Base-by-base conservation (phyloP, 2,329 filamentous ascomycete species). In the Fulvia fulva region DNA sequence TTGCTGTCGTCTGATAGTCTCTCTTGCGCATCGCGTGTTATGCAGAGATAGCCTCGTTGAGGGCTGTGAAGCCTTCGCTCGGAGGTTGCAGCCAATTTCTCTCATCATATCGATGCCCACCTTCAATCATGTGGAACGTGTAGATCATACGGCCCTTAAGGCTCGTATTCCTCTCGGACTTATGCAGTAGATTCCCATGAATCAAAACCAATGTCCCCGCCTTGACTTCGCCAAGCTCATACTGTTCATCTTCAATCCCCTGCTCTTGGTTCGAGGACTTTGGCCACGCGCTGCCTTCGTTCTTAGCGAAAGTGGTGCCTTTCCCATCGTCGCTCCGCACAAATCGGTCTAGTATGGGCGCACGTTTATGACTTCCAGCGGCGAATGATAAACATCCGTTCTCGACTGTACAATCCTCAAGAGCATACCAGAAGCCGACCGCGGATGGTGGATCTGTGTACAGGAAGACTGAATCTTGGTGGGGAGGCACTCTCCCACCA, bases 61-160 rank as follows among this genome's bases (percentile, higher is more conserved):
- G 55, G 60, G 60, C 71, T 41, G 70, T 71, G 71, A 99, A 97
- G 0, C 90, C 92, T 44, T 83, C 83, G 43, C 80, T 78, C 0
- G 91, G 88, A 58, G 92, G 91, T 77, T 97, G 93, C 73, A 99
- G 75, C 94, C 94, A 97, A 75, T 99, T 99, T 75, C 82, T 81
- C 75, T 83, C 82, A 75, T 97, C 94, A 74, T 97, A 99, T 55
- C 77, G 79, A 45, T 86, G 79, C 21, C 88, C 83, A 0, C 88
- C 89, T 76, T 97, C 94, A 69, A 97, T 97, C 58, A 96, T 84
- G 78, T 99, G 94, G 73, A 97, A 99, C 0, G 94, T 97, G 75
- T 97, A 99, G 55, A 97, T 96, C 71, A 94, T 95, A 65, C 93
- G 82, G 22, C 92, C 91, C 79, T 90, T 93, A 63, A 82, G 76